A percentile compares a stretch with the other conserved stretches of the same genome.
These are phyloP conservation scores for Phytophthora europaea DNA, from an alignment of 352 stramenopile genomes.

Conservation along the genomic window DNA sequence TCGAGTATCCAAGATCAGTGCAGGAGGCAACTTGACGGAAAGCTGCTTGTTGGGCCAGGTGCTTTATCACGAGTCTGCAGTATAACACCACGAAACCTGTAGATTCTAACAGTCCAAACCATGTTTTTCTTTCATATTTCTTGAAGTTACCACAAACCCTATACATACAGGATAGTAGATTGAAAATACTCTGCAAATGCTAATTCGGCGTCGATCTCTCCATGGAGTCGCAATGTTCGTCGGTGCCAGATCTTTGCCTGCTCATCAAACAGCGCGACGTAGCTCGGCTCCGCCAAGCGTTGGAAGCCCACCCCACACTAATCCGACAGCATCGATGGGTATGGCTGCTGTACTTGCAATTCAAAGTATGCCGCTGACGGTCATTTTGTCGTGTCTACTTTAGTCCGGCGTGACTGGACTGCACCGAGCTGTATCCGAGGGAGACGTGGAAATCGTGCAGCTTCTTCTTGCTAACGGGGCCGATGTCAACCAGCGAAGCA, in stretches of 20 bases:
- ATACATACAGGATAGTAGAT: too few relatives aligned
- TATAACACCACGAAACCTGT: background rate
- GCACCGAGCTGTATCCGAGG: slow-evolving; percentile 68
- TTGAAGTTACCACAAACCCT: background rate
- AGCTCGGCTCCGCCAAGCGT: slow-evolving; percentile 37
- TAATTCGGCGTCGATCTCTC: background rate
- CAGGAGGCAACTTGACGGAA: background rate
- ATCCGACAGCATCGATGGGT: slow-evolving; percentile 74
- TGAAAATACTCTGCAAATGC: too few relatives aligned
- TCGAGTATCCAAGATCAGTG: background rate
- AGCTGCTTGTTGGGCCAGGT: background rate
- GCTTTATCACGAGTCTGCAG: too few relatives aligned
- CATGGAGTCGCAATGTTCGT: slow-evolving; percentile 8
- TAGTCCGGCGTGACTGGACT: slow-evolving; percentile 74
- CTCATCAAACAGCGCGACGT: slow-evolving; percentile 59
- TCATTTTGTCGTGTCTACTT: background rate
- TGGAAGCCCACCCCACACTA: slow-evolving; percentile 45
- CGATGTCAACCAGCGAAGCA: slow-evolving; percentile 63
- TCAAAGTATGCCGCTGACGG: slow-evolving; percentile 1
- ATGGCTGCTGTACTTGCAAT: background rate
- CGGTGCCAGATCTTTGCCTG: slow-evolving; percentile 62
- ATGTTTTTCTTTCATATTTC: background rate
- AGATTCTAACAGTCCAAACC: background rate
- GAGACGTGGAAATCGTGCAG: slow-evolving; percentile 50
- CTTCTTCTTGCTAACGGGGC: slow-evolving; percentile 62